Evolutionary conservation across 2,329 filamentous ascomycete genomes (phyloP), one percentile per base, ranked within the genome.

Genomic region (Penicillium sp.): DNA sequence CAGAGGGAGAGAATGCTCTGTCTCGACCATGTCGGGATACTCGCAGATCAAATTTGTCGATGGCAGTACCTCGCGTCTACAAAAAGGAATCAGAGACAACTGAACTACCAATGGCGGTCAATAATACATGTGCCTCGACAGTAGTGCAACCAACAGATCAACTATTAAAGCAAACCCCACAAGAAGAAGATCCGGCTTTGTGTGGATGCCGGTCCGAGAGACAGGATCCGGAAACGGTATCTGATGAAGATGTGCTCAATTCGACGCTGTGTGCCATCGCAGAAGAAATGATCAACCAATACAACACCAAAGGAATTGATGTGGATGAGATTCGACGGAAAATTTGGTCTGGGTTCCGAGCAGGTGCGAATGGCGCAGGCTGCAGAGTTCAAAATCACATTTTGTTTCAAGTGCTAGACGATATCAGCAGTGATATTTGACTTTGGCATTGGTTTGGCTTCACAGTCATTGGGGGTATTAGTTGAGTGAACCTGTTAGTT

Each of bases 341-440:
- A 55, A 68, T 76, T 15, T 70, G 69, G 57, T 61, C 66, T n/a
- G 74, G 73, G 0, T 76, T 75, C 49, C 65, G 66, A 39, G 68
- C 67, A 25, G 66, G 67, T 12, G 49, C 58, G 10, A 60, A 63
- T 49, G 69, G 68, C 9, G 64, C 71, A 55, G 74, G 70, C 23
- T 76, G 73, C 57, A 70, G 73, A 47, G 73, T 78, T 7, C 70
- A 74, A 45, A 76, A 73, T 53, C 73, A 75, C n/a, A 68, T 81
- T 15, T 69, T 80, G 23, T 77, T 79, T 29, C 62, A 74, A 60
- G 67, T 76, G 19, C 55, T 76, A 62, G 71, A 76, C 59, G 74
- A 77, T 42, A 71, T 76, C 55, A 75, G 72, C 63, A 62, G 67
- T 47, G 55, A 66, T 25, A 44, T 65, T 17, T 72, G 57, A 69